These are phyloP conservation scores for Fraxinus sp. DNA, from an alignment of 305 asterid genomes.

Conservation along the genomic window DNA sequence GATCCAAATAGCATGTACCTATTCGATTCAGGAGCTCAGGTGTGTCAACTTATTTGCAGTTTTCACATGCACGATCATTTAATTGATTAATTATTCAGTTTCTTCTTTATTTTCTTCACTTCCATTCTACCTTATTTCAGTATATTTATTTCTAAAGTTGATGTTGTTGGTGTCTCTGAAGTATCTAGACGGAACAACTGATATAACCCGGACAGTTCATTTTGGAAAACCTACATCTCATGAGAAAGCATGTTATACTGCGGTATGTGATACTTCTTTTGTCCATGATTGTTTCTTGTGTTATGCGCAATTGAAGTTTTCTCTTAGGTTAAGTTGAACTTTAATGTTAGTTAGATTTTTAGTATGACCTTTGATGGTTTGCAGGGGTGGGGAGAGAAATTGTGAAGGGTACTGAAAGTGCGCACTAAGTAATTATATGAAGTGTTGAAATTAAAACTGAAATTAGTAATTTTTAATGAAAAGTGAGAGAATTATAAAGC, in stretches of 20 bases:
- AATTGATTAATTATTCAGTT: background rate
- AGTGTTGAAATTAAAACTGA: constrained; percentile 15
- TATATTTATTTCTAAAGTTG: constrained; percentile 24
- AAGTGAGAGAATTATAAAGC: background rate
- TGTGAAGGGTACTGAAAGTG: background rate
- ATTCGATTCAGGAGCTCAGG: constrained; percentile 99
- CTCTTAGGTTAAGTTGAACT: background rate
- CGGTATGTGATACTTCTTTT: constrained; percentile 51
- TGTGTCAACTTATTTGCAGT: constrained; percentile 24
- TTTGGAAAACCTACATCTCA: constrained; percentile 88
- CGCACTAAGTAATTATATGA: background rate
- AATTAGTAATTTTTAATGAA: background rate
- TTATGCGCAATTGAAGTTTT: background rate
- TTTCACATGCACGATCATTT: background rate
- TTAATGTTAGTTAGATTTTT: background rate
- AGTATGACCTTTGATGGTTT: background rate
- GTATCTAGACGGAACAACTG: constrained; percentile 99
- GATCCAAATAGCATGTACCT: constrained; percentile 79
- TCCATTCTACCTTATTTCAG: constrained; percentile 7
- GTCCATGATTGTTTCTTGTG: constrained; percentile 8
- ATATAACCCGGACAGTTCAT: constrained; percentile 94
- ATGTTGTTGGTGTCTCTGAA: constrained; percentile 37
- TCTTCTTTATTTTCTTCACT: constrained; percentile 5
- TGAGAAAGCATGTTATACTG: constrained; percentile 95
- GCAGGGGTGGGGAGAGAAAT: background rate